Base-by-base conservation (phyloP, 2,329 filamentous ascomycete species). In the Aspergillus ochraceoroseus region DNA sequence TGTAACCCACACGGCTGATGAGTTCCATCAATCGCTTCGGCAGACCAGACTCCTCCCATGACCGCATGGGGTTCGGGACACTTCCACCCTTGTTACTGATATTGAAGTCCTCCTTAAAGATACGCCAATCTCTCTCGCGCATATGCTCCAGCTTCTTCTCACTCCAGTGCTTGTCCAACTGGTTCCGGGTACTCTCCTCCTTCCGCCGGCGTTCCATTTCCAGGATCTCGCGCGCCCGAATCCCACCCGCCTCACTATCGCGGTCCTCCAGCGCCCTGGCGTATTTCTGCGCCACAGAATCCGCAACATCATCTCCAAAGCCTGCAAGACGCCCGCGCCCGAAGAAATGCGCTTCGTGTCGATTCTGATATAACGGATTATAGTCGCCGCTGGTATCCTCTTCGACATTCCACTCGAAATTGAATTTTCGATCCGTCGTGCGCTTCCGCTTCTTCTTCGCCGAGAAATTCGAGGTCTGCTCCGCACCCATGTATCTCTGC, bases 31-130 rank as follows among this genome's bases (percentile, higher is more conserved):
- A 67, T 1, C 80, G 76, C 45, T 77, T 75, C 2, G 92, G 89
- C 26, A 98, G 73, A 4, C 75, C 75, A 3, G 89, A 94, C 65
- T 98, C 92, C 32, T 77, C 62, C 92, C 92, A 98, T 53, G 75
- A 87, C 34, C 92, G 87, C 89, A 98, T 96, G 0, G 92, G 92
- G 56, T 96, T 90, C 1, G 92, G 92, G 41, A 96, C 87, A 17
- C 77, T 76, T 29, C 90, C 90, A 43, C 92, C 92, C 65, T 95
- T 96, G 6, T 88, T 95, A 27, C 83, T 76, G 61, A 98, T 98
- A 55, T 92, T 94, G 70, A 95, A 96, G 66, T 98, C 89, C 65
- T 96, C 92, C 68, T 96, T 98, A 80, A 98, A 95, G 55, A 98
- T 96, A 61, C 92, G 86, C 92, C 92, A 98, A 66, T 98, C 92